Conservation (phyloP, 805 yeast genomes). For the Metschnikowia borealis region DNA sequence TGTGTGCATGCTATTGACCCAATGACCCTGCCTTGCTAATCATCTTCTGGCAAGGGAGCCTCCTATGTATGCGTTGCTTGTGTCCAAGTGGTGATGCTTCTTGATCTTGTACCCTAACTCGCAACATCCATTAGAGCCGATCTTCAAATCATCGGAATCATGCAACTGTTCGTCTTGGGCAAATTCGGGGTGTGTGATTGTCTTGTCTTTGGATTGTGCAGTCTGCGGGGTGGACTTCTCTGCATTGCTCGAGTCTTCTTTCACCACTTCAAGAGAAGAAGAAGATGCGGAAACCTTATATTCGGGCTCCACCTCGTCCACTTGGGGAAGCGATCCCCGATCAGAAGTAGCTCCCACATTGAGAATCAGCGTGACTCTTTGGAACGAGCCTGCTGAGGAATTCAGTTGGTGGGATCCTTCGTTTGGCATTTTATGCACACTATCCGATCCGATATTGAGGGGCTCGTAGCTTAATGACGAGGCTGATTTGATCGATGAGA, state of each 20-base stretch:
- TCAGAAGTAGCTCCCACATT: conserved; percentile 17
- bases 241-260: conserved; percentile 4
- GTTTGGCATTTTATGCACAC: conserved; percentile 10
- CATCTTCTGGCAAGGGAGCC: conserved; percentile 21
- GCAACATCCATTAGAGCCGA: conserved; percentile 30
- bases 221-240: not conserved
- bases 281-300: not conserved
- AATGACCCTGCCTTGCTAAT: not conserved
- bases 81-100: conserved; percentile 41
- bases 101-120: conserved; percentile 41
- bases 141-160: conserved; percentile 15
- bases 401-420: conserved; percentile 13
- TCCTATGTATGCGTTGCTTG: conserved; percentile 30
- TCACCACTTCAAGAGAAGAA: conserved; percentile 10
- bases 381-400: conserved; percentile 9
- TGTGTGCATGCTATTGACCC: not conserved
- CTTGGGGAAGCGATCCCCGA: conserved; percentile 1
- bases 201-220: not conserved
- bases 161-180: conserved; percentile 12
- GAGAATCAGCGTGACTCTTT: conserved; percentile 29
- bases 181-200: conserved; percentile 1
- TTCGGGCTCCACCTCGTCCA: conserved; percentile 6
- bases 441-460: conserved; percentile 9
- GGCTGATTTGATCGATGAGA: conserved; percentile 21
- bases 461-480: conserved; percentile 25